Evolutionary conservation across 352 stramenopile genomes (phyloP).

Genomic region (Blastocystis sp.): DNA sequence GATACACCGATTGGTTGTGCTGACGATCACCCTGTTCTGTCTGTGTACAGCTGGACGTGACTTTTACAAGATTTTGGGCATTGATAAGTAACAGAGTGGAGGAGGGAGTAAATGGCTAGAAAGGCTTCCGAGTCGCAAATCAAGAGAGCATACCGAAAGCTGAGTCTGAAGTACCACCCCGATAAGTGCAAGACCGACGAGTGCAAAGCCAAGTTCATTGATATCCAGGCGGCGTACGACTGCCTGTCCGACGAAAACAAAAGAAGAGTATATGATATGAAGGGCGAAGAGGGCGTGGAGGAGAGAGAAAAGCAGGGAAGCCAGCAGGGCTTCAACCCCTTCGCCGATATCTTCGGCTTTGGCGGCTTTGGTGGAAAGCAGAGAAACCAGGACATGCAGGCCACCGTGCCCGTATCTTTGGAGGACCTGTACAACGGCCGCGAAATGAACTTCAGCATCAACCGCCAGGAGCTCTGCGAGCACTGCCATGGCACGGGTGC

Average conservation of each 20-base stretch:
- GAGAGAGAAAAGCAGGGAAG: conserved; percentile 66
- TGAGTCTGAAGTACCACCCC: conserved; percentile 91
- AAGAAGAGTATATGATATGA: conserved; percentile 61
- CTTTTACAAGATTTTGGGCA: conserved; percentile 68
- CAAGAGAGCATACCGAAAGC: conserved; percentile 89
- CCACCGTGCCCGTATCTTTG: conserved; percentile 76
- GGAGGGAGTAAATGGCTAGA: not conserved
- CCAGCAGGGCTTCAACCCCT: conserved; percentile 69
- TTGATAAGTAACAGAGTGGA: conserved; percentile 37
- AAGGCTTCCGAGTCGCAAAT: conserved; percentile 74
- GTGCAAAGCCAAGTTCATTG: conserved; percentile 59
- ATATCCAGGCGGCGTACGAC: conserved; percentile 67
- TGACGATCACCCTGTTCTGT: conserved; percentile 42
- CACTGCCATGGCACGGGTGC: conserved; percentile 85
- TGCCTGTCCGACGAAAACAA: conserved; percentile 66
- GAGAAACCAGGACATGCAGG: conserved; percentile 71
- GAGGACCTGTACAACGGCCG: conserved; percentile 93
- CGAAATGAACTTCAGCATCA: conserved; percentile 87
- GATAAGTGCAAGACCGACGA: conserved; percentile 84
- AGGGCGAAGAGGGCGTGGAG: conserved; percentile 62
- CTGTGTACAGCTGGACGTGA: conserved; percentile 44
- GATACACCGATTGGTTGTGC: conserved; percentile 33
- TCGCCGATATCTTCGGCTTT: conserved; percentile 69
- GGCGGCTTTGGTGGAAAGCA: conserved; percentile 49
- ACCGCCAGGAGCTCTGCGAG: conserved; percentile 86